Evolutionary conservation across 1,139 yeast genomes (phyloP).

Genomic region (Torulaspora globosa): DNA sequence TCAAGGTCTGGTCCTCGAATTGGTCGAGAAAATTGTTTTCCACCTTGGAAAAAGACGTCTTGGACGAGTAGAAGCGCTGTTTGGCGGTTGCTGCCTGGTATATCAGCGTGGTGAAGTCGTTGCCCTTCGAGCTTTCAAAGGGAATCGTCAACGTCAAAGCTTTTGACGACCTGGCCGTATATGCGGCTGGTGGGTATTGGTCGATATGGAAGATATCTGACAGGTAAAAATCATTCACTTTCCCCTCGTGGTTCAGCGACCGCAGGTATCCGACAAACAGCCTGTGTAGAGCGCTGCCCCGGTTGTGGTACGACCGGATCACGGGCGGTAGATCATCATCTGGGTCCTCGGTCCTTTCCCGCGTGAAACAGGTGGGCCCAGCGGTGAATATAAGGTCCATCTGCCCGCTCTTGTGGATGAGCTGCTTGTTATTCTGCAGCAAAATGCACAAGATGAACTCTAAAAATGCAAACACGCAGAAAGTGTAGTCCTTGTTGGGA

Average conservation of each 20-base stretch:
- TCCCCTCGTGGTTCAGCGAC: constrained; percentile 33
- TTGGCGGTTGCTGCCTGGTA: constrained; percentile 37
- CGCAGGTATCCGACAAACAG: constrained; percentile 35
- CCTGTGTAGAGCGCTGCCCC: constrained; percentile 33
- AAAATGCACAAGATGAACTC: constrained; percentile 34
- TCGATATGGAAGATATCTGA: constrained; percentile 34
- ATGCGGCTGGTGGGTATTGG: constrained; percentile 35
- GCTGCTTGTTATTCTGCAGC: constrained; percentile 33
- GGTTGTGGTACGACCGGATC: constrained; percentile 18
- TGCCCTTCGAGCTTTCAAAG: constrained; percentile 15
- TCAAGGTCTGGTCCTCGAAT: constrained; percentile 36
- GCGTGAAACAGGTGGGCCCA: constrained; percentile 32
- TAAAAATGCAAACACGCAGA: constrained; percentile 37
- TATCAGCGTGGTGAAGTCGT: constrained; percentile 34
- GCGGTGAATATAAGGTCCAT: constrained; percentile 37
- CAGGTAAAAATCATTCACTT: constrained; percentile 31
- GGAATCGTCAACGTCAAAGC: constrained; percentile 38
- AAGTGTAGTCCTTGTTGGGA: constrained; percentile 37
- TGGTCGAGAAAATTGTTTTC: constrained; percentile 37
- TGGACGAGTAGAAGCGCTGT: constrained; percentile 38
- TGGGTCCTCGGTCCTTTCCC: constrained; percentile 6
- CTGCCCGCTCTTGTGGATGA: constrained; percentile 32
- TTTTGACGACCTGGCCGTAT: constrained; percentile 34
- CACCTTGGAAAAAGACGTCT: constrained; percentile 36
- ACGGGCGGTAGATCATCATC: constrained; percentile 17